Percentiles rank a stretch among this genome's conserved stretches.
phyloP scores from a whole-genome alignment of 78 protist species.

The Emiliania huxleyi region DNA sequence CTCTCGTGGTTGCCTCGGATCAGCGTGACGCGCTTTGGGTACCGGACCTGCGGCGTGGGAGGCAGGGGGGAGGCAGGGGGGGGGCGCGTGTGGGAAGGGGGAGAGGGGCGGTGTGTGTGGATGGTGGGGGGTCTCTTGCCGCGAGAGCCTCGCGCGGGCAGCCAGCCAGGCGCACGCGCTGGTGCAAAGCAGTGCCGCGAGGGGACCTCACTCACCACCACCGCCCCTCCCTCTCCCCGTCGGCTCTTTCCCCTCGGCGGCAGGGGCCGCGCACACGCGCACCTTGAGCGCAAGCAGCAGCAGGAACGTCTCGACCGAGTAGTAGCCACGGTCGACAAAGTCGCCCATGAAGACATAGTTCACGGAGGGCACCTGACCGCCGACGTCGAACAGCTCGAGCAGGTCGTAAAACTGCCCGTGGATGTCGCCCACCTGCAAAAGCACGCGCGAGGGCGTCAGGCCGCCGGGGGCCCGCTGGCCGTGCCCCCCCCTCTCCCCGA shows the following conservation, averaged over 20 bases:
- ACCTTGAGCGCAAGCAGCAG: constrained; percentile 71
- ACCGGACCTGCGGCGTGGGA: neutral
- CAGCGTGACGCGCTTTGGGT: constrained; percentile 41
- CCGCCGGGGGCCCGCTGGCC: neutral
- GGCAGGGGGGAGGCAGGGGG: neutral
- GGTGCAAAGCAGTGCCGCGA: too few species aligned
- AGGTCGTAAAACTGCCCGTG: constrained; percentile 77
- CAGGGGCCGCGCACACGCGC: neutral
- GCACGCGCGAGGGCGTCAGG: neutral
- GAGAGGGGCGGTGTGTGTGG: neutral
- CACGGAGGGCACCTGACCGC: constrained; percentile 6
- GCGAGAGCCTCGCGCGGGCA: too few species aligned
- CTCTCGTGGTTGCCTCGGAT: constrained; percentile 80
- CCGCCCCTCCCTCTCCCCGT: too few species aligned
- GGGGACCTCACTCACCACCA: too few species aligned
- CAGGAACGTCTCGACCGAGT: constrained; percentile 69
- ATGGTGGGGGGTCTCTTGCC: too few species aligned
- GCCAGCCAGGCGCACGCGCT: too few species aligned
- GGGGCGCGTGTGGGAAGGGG: neutral
- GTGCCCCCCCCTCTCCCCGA: neutral
- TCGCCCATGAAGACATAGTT: constrained; percentile 81
- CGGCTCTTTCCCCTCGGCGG: too few species aligned
- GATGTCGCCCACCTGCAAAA: constrained; percentile 67
- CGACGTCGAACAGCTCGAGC: constrained; percentile 55
- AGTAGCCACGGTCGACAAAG: constrained; percentile 75